These are phyloP conservation scores for Galium porrigens DNA, from an alignment of 305 asterid genomes.

Conservation along the genomic window DNA sequence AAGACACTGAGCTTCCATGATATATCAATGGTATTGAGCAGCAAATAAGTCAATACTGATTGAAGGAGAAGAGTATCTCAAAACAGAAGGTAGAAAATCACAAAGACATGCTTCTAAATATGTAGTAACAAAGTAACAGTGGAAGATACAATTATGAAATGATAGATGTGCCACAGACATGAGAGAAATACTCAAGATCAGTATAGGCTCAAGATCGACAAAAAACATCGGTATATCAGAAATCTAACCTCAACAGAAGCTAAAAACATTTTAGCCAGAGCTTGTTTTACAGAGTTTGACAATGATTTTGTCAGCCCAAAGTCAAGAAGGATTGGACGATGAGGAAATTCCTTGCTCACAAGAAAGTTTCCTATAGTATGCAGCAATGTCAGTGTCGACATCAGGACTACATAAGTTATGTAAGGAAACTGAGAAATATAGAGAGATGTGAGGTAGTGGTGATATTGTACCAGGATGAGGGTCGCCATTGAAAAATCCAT, in stretches of 20 bases:
- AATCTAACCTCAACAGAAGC: slow-evolving; percentile 88
- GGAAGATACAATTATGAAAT: background rate
- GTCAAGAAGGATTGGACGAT: slow-evolving; percentile 85
- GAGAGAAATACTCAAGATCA: background rate
- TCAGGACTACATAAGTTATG: background rate
- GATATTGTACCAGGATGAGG: slow-evolving; percentile 79
- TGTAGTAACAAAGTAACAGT: background rate
- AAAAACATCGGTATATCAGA: background rate
- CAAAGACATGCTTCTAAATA: background rate
- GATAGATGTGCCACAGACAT: background rate
- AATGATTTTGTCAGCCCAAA: slow-evolving; percentile 86
- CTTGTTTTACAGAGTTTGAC: slow-evolving; percentile 60
- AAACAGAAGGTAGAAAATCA: background rate
- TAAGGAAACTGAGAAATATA: background rate
- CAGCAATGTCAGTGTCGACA: slow-evolving; percentile 16
- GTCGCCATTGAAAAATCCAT: slow-evolving; percentile 98
- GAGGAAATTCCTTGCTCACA: slow-evolving; percentile 81
- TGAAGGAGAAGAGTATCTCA: background rate
- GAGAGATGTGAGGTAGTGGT: background rate
- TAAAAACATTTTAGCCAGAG: slow-evolving; percentile 92
- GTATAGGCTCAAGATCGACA: background rate
- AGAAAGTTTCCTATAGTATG: slow-evolving; percentile 72
- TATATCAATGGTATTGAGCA: background rate
- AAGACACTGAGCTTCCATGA: background rate
- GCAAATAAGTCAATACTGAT: background rate